phyloP scores from a whole-genome alignment of 371 early-diverging fungal species.

The Cokeromyces recurvatus region DNA sequence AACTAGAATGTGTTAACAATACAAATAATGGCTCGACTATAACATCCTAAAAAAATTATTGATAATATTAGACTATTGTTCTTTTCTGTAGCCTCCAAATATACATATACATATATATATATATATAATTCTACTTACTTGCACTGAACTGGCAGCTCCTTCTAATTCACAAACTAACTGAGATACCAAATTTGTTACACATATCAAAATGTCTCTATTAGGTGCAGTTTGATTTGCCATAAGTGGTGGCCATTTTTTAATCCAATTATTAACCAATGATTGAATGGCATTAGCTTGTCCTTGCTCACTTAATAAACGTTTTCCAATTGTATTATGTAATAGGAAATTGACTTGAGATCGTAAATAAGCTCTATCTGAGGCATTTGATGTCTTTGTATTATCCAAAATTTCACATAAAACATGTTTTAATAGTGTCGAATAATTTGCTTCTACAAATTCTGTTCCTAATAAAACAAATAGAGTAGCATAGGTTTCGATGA shows the following conservation, averaged over 20 bases:
- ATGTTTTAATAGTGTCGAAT: constrained; percentile 64
- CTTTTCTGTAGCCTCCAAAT: too few relatives aligned
- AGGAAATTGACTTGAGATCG: constrained; percentile 68
- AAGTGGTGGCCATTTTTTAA: constrained; percentile 68
- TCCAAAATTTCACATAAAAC: constrained; percentile 58
- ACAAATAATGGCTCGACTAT: constrained; percentile 61
- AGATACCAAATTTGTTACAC: constrained; percentile 71
- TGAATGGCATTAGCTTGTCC: constrained; percentile 74
- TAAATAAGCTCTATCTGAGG: constrained; percentile 58
- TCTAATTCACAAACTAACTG: constrained; percentile 74
- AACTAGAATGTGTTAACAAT: constrained; percentile 65
- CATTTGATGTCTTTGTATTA: constrained; percentile 24
- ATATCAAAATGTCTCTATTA: constrained; percentile 55
- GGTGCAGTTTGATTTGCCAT: constrained; percentile 60
- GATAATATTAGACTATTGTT: too few relatives aligned
- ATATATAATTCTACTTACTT: constrained; percentile 31
- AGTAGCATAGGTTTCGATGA: constrained; percentile 77
- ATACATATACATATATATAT: too few relatives aligned
- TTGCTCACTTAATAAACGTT: constrained; percentile 68
- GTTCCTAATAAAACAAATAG: constrained; percentile 71
- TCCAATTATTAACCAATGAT: constrained; percentile 60
- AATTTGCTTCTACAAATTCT: constrained; percentile 71
- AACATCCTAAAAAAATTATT: constrained; percentile 41
- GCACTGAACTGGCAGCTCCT: constrained; percentile 66
- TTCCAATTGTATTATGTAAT: constrained; percentile 72